Base-by-base conservation (phyloP, 495 filamentous ascomycete genomes). In the Cenococcum geophilum region DNA sequence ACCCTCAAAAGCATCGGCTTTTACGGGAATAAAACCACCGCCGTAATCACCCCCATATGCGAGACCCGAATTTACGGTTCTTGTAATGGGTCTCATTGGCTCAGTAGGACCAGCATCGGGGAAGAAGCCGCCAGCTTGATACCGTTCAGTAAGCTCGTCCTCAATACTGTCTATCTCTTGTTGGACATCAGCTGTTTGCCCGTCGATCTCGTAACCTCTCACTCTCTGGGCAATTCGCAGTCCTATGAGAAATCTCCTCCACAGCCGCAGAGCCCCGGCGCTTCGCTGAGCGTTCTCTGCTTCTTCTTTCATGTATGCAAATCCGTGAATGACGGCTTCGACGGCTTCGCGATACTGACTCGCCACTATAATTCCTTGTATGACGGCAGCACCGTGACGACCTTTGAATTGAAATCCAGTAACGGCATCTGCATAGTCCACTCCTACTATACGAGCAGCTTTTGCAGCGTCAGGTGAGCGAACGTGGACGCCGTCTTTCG, bases 381-480 rank as follows among this genome's bases (percentile, higher is more conserved):
- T 69, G 14, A 93, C 79, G 10, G 92, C 89, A 4, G 89, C 96
- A 9, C 90, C 91, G 54, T 86, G 82, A 6, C 89, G 80, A 14
- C 89, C 89, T 71, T 80, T 84, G 70, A 96, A 97, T 32, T 86
- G 78, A 69, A 97, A 98, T 0, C 91, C 91, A 1, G 88, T 93
- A 12, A 99, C 83, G 16, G 95, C 93, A 45, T 89, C 87, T 32
- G 89, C 89, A 65, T 86, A 95, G 73, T 97, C 92, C 36, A 97
- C 78, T 0, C 89, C 87, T 3, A 97, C 69, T 8, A 95, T 76
- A 56, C 79, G 82, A 21, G 90, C 90, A 0, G 92, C 91, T 40
- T 79, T 79, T 5, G 80, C 76, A n/a, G 88, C 85, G 36, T 86
- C 78, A 25, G 83, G 78, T 66, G 87, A 80, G 49, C 71, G 75